phyloP scores from a whole-genome alignment of 345 rosid genomes.

The Psidium guajava region DNA sequence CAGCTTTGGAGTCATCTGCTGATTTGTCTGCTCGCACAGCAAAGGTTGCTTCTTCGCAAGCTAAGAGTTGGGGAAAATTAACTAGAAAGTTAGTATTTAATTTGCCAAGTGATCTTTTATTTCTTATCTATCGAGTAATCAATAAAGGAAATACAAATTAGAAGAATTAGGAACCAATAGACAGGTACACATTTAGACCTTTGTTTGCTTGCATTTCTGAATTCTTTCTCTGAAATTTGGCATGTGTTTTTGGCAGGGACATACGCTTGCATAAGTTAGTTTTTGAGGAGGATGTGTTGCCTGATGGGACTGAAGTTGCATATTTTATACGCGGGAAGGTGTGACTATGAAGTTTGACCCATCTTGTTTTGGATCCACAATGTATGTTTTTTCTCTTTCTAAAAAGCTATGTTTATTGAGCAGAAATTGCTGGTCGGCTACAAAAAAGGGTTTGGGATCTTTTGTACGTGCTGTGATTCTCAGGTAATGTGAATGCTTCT shows the following conservation, averaged over 20 bases:
- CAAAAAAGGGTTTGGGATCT: constrained; percentile 72
- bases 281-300: constrained; percentile 73
- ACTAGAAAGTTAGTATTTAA: constrained; percentile 60
- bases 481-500: constrained; percentile 32
- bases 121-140: neutral
- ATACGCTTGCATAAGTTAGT: constrained; percentile 75
- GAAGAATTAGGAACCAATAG: neutral
- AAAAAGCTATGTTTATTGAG: constrained; percentile 5
- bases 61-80: constrained; percentile 54
- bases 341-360: neutral
- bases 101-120: neutral
- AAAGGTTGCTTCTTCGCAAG: constrained; percentile 24
- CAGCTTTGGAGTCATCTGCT: neutral
- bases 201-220: neutral
- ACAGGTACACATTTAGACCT: neutral
- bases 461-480: constrained; percentile 68
- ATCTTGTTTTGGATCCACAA: neutral
- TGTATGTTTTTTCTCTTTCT: neutral
- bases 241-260: constrained; percentile 43
- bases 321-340: constrained; percentile 84
- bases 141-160: neutral
- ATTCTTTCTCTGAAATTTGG: neutral
- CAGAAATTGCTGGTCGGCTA: constrained; percentile 84
- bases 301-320: constrained; percentile 86
- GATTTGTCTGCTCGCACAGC: constrained; percentile 8